Base-by-base conservation (phyloP, 2,329 filamentous ascomycete genomes). In the Colletotrichum noveboracense region DNA sequence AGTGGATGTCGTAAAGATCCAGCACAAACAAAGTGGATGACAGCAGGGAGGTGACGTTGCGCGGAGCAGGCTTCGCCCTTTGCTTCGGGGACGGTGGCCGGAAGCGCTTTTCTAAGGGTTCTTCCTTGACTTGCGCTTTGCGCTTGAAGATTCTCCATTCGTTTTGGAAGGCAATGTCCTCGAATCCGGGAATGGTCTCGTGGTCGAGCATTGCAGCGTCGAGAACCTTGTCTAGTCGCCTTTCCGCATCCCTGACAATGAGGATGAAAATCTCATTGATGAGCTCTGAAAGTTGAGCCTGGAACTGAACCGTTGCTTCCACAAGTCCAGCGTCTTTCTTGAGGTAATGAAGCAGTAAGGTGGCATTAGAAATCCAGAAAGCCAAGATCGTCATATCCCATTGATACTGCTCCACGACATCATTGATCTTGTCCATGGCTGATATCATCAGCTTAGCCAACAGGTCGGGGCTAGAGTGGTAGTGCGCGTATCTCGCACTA, bases 371-470 rank as follows among this genome's bases (percentile, higher is more conserved):
- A 81, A 98, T 96, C 97, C 97, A 99, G 82, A 99, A 99, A 4
- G 97, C 97, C 48, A 99, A 88, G 79, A 99, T 98, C 0, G 97
- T 99, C 97, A 99, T 99, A 82, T 99, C 97, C 97, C 97, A 98
- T 82, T 99, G 97, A 81, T 96, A 93, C 76, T 91, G 91, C 84
- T 98, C 97, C n/a, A 99, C 96, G 34, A 98, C 95, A 75, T 96
- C 94, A 82, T 98, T 98, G 80, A 99, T 98, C 85, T 96, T 97
- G 81, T 98, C 95, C 91, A 98, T 98, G 48, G 97, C 95, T 43
- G 94, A 93, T 30, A 94, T 89, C 18, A 99, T 91, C 30, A 98
- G 90, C 58, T 94, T 94, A 21, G 92, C 93, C 12, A 99, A 87
- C 12, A 99, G 89, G 77, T 98, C 96, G 4, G 91, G 90, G 80